A percentile compares a stretch with the other conserved stretches of the same genome.
Evolutionary conservation across 495 filamentous ascomycete species (phyloP).

Genomic region (Venustampulla echinocandica): DNA sequence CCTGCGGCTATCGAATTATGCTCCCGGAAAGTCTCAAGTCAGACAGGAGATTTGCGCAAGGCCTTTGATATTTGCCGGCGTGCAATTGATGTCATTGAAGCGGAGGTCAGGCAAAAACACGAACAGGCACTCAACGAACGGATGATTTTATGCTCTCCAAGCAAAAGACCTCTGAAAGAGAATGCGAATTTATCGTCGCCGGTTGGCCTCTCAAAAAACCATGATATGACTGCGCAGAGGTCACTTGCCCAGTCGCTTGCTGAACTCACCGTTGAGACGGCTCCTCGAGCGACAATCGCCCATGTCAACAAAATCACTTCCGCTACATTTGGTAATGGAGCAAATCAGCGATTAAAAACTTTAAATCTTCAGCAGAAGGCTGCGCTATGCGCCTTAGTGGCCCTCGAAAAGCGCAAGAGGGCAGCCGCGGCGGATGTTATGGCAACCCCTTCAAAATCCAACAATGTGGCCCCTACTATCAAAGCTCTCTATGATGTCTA

Average conservation of each 20-base stretch:
- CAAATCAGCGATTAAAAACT: slow-evolving; percentile 68
- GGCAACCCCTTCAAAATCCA: slow-evolving; percentile 50
- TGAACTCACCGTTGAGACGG: slow-evolving; percentile 58
- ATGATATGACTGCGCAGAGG: slow-evolving; percentile 22
- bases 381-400: slow-evolving; percentile 76
- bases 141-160: slow-evolving; percentile 40
- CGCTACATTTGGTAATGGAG: slow-evolving; percentile 75
- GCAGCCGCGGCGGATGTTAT: slow-evolving; percentile 31
- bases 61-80: slow-evolving; percentile 90
- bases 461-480: slow-evolving; percentile 55
- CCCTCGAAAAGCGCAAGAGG: slow-evolving; percentile 61
- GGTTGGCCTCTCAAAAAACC: slow-evolving; percentile 7
- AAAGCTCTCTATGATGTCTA: slow-evolving; percentile 76
- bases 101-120: slow-evolving; percentile 63
- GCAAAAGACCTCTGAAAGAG: slow-evolving; percentile 52
- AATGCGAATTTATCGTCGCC: slow-evolving; percentile 64
- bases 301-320: slow-evolving; percentile 88
- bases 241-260: slow-evolving; percentile 42
- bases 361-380: slow-evolving; percentile 97
- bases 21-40: slow-evolving; percentile 84
- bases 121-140: slow-evolving; percentile 42
- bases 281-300: slow-evolving; percentile 78
- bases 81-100: slow-evolving; percentile 81
- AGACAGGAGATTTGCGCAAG: slow-evolving; percentile 89
- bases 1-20: slow-evolving; percentile 89